Evolutionary conservation across 1,139 yeast species (phyloP), one percentile per base, ranked within the genome.

Genomic region (Candida sojae): DNA sequence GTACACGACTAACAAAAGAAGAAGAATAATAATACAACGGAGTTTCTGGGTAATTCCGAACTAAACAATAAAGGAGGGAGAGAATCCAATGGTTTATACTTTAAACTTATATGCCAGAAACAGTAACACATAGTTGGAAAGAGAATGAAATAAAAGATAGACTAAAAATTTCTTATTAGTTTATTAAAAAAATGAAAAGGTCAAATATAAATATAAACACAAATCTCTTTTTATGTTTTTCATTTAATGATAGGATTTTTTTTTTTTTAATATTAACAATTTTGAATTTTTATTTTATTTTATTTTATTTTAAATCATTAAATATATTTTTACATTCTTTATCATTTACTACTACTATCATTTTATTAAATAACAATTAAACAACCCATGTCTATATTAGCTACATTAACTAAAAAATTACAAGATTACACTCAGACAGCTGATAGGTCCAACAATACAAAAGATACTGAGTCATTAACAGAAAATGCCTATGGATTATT

Each of bases 401-500:
- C 41, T 9, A 38, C 33, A 10, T 38, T 38, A 38, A 38, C 33
- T 29, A 38, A 28, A 12, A 38, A 38, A 38, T 38, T 38, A 28
- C 33, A 38, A 38, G 41, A 38, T 4, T 29, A 38, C 10, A 9
- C 39, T 11, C 12, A 28, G 1, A 5, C 7, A 9, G 6, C 5
- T 17, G 9, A 17, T 10, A 38, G 5, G n/a, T 6, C 40, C 10
- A 38, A 11, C 13, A 38, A 11, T 10, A 29, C 30, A 34, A 44
- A 26, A 11, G 30, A 11, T 4, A 42, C 42, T 35, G 46, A 43
- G 25, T 29, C 42, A 5, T 31, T 44, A 30, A 25, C 43, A 34
- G 51, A 47, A 34, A 38, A 32, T 11, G 47, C 41, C 6, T 48
- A 34, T 21, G 44, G 41, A n/a, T 9, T 47, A 6, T 46, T 54